Conservation (phyloP, 441 rosid genomes). For the Jatropha multifida region DNA sequence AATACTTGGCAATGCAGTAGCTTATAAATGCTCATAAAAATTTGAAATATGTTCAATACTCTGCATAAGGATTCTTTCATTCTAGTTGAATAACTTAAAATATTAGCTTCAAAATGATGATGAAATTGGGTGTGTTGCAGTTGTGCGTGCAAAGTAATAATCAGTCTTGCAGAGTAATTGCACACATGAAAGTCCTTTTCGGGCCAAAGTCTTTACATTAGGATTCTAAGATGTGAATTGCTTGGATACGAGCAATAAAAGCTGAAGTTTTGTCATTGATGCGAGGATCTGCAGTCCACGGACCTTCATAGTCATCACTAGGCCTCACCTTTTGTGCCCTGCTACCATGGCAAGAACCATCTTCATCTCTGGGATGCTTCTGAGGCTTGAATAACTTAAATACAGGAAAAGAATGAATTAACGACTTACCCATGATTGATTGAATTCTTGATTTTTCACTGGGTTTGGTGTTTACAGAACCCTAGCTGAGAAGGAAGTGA, state of each 20-base stretch:
- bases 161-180: neutral
- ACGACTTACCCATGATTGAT: neutral
- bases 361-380: neutral
- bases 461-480: neutral
- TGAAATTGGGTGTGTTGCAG: neutral
- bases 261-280: conserved; percentile 9
- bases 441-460: neutral
- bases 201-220: neutral
- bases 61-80: neutral
- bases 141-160: neutral
- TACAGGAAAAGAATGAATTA: neutral
- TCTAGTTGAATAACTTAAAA: neutral
- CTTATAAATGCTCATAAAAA: neutral
- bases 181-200: neutral
- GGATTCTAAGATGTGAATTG: neutral
- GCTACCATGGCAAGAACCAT: neutral
- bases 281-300: conserved; percentile 7
- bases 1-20: neutral
- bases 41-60: neutral
- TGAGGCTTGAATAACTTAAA: neutral
- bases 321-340: neutral
- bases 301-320: conserved; percentile 8
- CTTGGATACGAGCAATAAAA: conserved; percentile 11
- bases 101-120: neutral
- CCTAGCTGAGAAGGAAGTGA: neutral